phyloP scores from a whole-genome alignment of 106 monocot genomes.

The Platanthera zijinensis region DNA sequence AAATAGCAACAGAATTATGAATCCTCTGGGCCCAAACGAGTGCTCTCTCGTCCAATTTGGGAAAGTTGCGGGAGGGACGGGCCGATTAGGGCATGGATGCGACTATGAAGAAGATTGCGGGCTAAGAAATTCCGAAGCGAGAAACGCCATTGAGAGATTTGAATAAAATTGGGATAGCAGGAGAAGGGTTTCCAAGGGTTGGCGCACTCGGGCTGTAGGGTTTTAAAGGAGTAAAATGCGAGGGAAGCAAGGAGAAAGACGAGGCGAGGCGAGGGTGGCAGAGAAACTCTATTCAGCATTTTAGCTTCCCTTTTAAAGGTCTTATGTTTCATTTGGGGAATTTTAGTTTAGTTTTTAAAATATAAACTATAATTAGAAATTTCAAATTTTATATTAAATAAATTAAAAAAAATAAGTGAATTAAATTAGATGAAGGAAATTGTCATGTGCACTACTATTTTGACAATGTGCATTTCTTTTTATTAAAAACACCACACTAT shows the following conservation, averaged over 20 bases:
- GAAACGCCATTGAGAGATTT: not conserved
- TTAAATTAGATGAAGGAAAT: too few relatives aligned
- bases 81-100: slow-evolving; percentile 18
- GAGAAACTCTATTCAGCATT: too few relatives aligned
- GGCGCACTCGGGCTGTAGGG: slow-evolving; percentile 13
- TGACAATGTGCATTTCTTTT: too few relatives aligned
- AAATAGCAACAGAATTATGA: not conserved
- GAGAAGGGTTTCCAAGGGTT: slow-evolving; percentile 11
- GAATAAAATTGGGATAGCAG: not conserved
- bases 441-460: too few relatives aligned
- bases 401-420: too few relatives aligned
- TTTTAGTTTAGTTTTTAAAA: too few relatives aligned
- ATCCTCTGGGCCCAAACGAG: not conserved
- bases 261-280: not conserved
- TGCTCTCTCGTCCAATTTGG: not conserved
- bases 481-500: too few relatives aligned
- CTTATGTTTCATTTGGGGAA: too few relatives aligned
- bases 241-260: slow-evolving; percentile 8
- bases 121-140: not conserved
- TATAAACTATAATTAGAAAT: too few relatives aligned
- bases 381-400: too few relatives aligned
- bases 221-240: slow-evolving; percentile 19
- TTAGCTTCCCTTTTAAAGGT: too few relatives aligned
- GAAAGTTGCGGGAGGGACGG: not conserved
- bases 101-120: not conserved